Base-by-base conservation (phyloP, 805 yeast genomes). In the Monosporozyma solicola region DNA sequence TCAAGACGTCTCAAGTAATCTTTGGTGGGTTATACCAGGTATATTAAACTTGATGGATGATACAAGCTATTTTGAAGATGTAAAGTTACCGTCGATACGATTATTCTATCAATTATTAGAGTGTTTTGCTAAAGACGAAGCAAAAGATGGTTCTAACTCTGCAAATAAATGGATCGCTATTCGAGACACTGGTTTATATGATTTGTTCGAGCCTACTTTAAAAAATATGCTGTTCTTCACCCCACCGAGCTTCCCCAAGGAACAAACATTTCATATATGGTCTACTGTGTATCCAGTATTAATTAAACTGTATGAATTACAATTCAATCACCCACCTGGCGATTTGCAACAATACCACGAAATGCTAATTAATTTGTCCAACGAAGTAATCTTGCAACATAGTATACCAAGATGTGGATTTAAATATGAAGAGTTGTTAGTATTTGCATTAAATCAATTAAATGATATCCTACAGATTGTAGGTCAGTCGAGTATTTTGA, bases 1-100 rank as follows among this genome's bases (percentile, higher is more conserved):
- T 27, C 50, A 50, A 25, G 55, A 61, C n/a, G 49, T 68, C 1
- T 62, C 69, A 4, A 46, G 61, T 2, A 61, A 67, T 54, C 41
- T 68, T 22, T 57, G 67, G 59, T 68, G 72, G 72, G 62, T 68
- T 11, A 60, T 61, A 7, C 70, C 72, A 2, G 70, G 68, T 2
- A 63, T 68, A 11, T 51, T 67, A 25, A 66, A 66, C 51, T 45
- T 67, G 6, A 33, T 68, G 46, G 71, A 67, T 49, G 65, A 66
- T 51, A 61, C 68, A 1, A 58, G 60, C 8, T 66, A 66, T 51
- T 33, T 63, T 13, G 49, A 47, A 9, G 55, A 57, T 13, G 57
- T 67, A 1, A 64, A 62, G 53, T 45, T 68, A 10, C 53, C 52
- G 27, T 69, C 68, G 24, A 66, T 65, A 3, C 15, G 54, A 8